Percentiles rank a stretch among this genome's conserved stretches.
These are phyloP conservation scores for Hansenula sp. DNA, from an alignment of 1,139 yeast species.

Conservation along the genomic window DNA sequence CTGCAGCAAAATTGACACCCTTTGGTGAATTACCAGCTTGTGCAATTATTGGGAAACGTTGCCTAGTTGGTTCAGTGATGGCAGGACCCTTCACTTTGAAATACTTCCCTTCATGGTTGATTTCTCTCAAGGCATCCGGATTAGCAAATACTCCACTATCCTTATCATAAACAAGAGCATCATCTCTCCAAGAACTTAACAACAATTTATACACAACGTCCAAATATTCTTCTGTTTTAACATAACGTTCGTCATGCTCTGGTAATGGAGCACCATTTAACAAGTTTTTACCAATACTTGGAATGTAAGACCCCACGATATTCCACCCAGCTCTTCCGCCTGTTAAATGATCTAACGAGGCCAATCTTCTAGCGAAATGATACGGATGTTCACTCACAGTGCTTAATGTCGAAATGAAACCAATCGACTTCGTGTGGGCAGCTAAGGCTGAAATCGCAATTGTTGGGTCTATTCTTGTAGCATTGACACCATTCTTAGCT, in stretches of 20 bases:
- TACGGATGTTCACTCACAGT: conserved; percentile 39
- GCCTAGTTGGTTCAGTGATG: conserved; percentile 36
- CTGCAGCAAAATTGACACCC: conserved; percentile 41
- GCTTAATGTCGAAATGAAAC: conserved; percentile 35
- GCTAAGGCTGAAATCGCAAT: conserved; percentile 34
- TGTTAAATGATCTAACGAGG: conserved; percentile 36
- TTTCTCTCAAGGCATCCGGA: conserved; percentile 33
- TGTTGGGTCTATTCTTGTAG: conserved; percentile 31
- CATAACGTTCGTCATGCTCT: conserved; percentile 34
- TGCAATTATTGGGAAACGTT: conserved; percentile 36
- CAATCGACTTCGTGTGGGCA: conserved; percentile 31
- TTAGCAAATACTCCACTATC: conserved; percentile 32
- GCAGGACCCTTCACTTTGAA: conserved; percentile 38
- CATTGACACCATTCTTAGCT: conserved; percentile 32
- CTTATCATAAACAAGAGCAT: conserved; percentile 31
- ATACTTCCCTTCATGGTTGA: conserved; percentile 33
- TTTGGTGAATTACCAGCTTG: conserved; percentile 42
- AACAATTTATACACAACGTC: conserved; percentile 35
- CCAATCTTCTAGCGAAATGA: conserved; percentile 35
- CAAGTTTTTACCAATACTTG: conserved; percentile 35
- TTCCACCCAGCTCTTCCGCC: conserved; percentile 42
- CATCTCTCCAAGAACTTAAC: conserved; percentile 40
- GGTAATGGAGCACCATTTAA: conserved; percentile 33
- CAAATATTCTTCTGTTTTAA: conserved; percentile 36
- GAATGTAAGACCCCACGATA: conserved; percentile 36